Percentiles rank a stretch among this genome's conserved stretches.
phyloP scores from a whole-genome alignment of 2,329 filamentous ascomycete genomes.

The Fusarium neocosmosporiellum region DNA sequence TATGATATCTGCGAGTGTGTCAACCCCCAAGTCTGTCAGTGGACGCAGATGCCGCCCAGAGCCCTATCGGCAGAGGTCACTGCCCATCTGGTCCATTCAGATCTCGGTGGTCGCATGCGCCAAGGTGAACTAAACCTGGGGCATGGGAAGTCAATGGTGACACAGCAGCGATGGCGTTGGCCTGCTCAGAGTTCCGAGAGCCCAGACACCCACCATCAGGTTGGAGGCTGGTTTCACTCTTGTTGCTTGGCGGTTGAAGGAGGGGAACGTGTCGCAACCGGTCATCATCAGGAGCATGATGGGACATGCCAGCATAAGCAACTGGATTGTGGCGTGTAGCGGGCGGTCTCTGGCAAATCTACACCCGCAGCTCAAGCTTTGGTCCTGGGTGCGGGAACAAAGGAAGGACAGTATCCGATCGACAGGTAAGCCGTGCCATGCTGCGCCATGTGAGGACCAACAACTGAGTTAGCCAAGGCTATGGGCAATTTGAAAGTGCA shows the following conservation, averaged over 20 bases:
- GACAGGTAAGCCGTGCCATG: conserved; percentile 21
- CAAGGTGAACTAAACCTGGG: conserved; percentile 1
- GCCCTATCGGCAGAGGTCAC: not conserved
- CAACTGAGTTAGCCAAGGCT: conserved; percentile 15
- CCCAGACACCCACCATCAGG: not conserved
- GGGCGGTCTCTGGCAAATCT: conserved; percentile 9
- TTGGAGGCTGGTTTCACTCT: not conserved
- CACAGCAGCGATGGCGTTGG: not conserved
- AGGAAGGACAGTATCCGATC: conserved; percentile 18
- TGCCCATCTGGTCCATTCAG: not conserved
- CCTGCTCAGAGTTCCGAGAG: not conserved
- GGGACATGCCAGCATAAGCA: conserved; percentile 16
- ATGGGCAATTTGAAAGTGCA: not conserved
- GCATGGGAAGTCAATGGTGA: not conserved
- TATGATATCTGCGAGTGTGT: not conserved
- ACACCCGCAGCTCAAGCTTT: conserved; percentile 13
- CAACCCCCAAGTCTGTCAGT: not conserved
- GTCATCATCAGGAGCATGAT: not conserved
- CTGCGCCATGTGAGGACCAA: conserved; percentile 23
- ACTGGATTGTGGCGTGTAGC: conserved; percentile 21
- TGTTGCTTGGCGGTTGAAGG: not conserved
- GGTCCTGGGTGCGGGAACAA: conserved; percentile 8
- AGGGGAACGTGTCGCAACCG: not conserved
- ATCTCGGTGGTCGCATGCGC: not conserved
- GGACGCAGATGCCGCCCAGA: not conserved